Percentiles rank a stretch among this genome's conserved stretches.
Evolutionary conservation across 768 basidiomycete genomes (phyloP).

Genomic region (Daedaleopsis sinensis): DNA sequence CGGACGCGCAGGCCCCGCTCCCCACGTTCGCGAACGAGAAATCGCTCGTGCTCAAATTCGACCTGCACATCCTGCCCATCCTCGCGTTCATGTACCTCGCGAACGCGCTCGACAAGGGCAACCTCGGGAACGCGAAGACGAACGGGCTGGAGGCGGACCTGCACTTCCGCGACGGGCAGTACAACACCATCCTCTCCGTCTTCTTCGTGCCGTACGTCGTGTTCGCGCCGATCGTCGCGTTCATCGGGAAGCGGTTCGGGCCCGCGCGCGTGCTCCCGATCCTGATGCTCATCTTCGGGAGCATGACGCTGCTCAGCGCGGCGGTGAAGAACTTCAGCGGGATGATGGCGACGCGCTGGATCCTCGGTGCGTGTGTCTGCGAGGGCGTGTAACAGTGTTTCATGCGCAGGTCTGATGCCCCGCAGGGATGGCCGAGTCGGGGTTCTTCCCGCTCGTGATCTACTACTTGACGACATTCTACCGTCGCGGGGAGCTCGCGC

Average conservation of each 20-base stretch:
- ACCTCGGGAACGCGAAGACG: constrained; percentile 10
- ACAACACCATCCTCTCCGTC: constrained; percentile 8
- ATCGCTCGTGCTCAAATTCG: constrained; percentile 8
- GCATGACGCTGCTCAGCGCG: constrained; percentile 38
- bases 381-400: neutral
- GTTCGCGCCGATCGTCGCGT: constrained; percentile 28
- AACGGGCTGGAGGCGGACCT: constrained; percentile 5
- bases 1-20: neutral
- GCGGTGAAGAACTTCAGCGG: constrained; percentile 39
- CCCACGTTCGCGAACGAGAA: constrained; percentile 1
- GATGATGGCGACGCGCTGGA: constrained; percentile 24
- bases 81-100: constrained; percentile 12
- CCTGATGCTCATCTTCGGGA: constrained; percentile 42
- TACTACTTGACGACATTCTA: constrained; percentile 49
- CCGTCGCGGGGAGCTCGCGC: constrained; percentile 30
- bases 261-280: constrained; percentile 41
- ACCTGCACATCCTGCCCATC: constrained; percentile 5
- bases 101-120: constrained; percentile 14
- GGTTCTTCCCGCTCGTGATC: constrained; percentile 43
- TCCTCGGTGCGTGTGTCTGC: neutral
- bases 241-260: constrained; percentile 37
- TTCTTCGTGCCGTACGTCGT: constrained; percentile 20
- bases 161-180: constrained; percentile 1
- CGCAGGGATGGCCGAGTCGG: constrained; percentile 43
- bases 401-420: neutral